Percentiles rank a stretch among this genome's conserved stretches.
Evolutionary conservation across 2,329 filamentous ascomycete species (phyloP).

Genomic region (Coleophoma eucalyptorum): DNA sequence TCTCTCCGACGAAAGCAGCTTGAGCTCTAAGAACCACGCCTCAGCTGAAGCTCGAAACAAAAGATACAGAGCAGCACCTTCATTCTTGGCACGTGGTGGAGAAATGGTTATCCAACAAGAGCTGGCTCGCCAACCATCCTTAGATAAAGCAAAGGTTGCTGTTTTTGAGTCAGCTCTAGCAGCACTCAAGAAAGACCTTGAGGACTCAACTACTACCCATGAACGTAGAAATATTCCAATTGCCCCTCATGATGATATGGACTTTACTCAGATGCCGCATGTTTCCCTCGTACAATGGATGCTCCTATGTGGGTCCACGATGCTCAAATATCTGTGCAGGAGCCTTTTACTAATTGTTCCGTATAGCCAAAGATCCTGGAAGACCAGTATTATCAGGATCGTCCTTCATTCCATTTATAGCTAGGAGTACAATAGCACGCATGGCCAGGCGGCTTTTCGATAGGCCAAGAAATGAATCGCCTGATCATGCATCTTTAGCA

Average conservation of each 20-base stretch:
- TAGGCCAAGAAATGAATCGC: background rate
- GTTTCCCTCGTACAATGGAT: slow-evolving; percentile 10
- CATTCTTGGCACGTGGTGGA: slow-evolving; percentile 5
- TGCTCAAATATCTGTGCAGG: background rate
- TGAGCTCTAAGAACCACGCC: no score
- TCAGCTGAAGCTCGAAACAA: no score
- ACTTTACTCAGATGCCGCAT: background rate
- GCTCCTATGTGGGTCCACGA: slow-evolving; percentile 6
- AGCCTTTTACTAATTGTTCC: background rate
- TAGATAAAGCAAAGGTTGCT: background rate
- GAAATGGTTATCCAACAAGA: slow-evolving; percentile 6
- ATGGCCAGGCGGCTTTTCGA: slow-evolving; percentile 1
- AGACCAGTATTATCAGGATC: slow-evolving; percentile 3
- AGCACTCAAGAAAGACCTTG: slow-evolving; percentile 4
- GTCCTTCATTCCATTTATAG: slow-evolving; percentile 8
- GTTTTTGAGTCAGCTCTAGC: slow-evolving; percentile 4
- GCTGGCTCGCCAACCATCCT: background rate
- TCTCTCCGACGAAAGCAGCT: background rate
- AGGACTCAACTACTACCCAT: background rate
- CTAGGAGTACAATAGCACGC: slow-evolving; percentile 3
- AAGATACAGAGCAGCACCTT: background rate
- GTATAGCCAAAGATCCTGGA: slow-evolving; percentile 6
- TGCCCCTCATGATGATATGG: background rate
- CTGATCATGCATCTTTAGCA: slow-evolving; percentile 3
- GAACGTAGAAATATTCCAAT: background rate